Base-by-base conservation (phyloP, 371 early-diverging fungal genomes). In the Quaeritorhiza haematococci region DNA sequence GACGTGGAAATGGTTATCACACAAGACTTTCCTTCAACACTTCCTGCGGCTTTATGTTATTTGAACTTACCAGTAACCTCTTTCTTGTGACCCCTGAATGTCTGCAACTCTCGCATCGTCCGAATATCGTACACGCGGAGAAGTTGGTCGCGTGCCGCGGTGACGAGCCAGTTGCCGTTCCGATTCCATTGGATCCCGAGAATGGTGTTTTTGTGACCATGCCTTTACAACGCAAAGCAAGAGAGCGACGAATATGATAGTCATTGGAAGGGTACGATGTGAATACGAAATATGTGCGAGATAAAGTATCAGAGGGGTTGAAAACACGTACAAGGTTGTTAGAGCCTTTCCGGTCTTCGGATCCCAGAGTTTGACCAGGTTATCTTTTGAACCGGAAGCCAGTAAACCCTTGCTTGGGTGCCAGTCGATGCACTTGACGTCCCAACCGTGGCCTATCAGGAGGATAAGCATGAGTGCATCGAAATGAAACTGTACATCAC, bases 361-460 rank as follows among this genome's bases (percentile, higher is more conserved):
- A 74, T 99, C 99, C 99, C 99, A 99, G 26, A 99, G 73, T 61
- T 98, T 98, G 19, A 98, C 88, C 21, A 96, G 73, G 63, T 97
- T 96, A 74, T 99, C 99, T 69, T 98, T 99, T 56, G 93, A 89
- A 48, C 99, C 99, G 23, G 97, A 96, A 6, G 98, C 99, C 1
- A 99, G 76, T 43, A 99, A 72, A 0, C 93, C 90, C 64, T 96
- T 88, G 64, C 83, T 85, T 15, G 97, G 95, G 72, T 99, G 99
- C 99, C 99, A 99, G 66, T 99, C 96, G 1, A 98, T 85, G 61
- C 93, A 90, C 67, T 95, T 91, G 13, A 99, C 99, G 77, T 99
- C 99, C 98, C 99, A 98, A 47, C 96, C 98, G 73, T 99, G 99
- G 0, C 99, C 98, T 35, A 45, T 19, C 7, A 45, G 10, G 46